Evolutionary conservation across 805 yeast genomes (phyloP).

Genomic region (Pichia thaimueangensis): DNA sequence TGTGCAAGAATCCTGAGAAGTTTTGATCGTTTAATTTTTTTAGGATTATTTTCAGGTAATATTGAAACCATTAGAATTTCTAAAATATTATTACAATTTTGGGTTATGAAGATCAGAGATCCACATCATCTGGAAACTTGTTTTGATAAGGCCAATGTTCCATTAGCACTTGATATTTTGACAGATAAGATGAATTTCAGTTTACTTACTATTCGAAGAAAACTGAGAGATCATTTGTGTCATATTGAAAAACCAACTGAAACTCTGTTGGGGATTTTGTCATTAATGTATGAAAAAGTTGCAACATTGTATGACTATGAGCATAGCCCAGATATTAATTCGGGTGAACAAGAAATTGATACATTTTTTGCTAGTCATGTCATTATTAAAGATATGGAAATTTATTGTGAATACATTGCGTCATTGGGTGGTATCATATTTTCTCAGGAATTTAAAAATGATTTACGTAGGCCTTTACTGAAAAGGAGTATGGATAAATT

Average conservation of each 20-base stretch:
- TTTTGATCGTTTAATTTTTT: constrained; percentile 45
- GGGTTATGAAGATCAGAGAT: constrained; percentile 18
- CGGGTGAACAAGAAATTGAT: constrained; percentile 5
- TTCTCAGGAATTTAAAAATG: constrained; percentile 22
- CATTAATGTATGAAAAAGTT: constrained; percentile 36
- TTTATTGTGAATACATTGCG: constrained; percentile 68
- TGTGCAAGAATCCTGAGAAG: constrained; percentile 32
- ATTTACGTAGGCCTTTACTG: constrained; percentile 24
- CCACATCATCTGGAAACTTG: constrained; percentile 21
- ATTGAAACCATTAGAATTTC: constrained; percentile 44
- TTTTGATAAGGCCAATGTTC: constrained; percentile 27
- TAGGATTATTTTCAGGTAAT: constrained; percentile 47
- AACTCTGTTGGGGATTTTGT: constrained; percentile 38
- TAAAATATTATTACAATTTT: constrained; percentile 33
- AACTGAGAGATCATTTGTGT: constrained; percentile 41
- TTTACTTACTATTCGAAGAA: constrained; percentile 66
- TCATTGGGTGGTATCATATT: constrained; percentile 62
- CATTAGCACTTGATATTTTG: constrained; percentile 38
- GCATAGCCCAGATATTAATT: neutral
- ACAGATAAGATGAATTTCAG: constrained; percentile 62
- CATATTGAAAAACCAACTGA: constrained; percentile 30
- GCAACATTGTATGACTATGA: constrained; percentile 15
- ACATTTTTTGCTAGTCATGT: constrained; percentile 3
- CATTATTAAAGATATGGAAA: constrained; percentile 25
- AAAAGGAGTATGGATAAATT: constrained; percentile 23